Base-by-base conservation (phyloP, 2,329 filamentous ascomycete genomes). In the Fonsecaea erecta region DNA sequence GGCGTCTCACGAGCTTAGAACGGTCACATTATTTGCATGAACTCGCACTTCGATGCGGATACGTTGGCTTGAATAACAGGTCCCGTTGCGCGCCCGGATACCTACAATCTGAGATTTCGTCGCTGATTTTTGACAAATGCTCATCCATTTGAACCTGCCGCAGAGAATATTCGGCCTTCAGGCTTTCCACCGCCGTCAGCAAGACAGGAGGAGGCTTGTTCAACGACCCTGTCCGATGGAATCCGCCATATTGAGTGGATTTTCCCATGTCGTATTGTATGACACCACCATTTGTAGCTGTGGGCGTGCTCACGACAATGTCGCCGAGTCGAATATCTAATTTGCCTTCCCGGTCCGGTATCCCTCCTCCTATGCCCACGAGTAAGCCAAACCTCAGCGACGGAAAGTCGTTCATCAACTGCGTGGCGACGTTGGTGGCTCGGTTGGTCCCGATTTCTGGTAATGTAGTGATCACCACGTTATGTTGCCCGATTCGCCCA, bases 341-440 rank as follows among this genome's bases (percentile, higher is more conserved):
- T 16, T 35, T 26, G 9, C 52, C 40, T 9, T 70, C 60, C 6
- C 63, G 62, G n/a, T 59, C 57, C 1, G 73, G 71, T 24, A 73
- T 65, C 11, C 73, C 73, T 5, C 73, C 71, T 0, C 71, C 73
- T 53, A 74, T 73, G 2, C 73, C 73, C 18, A 75, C 72, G 54
- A 74, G 62, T 11, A 75, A 60, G 2, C 67, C 71, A 62, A 73
- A 73, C 9, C 63, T 68, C 12, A 74, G 58, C 1, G 62, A 67
- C 8, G 40, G 63, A 58, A 74, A 74, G 8, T 67, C 71, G 34
- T 60, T 58, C 9, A 67, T 62, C 62, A 73, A 63, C 8, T 68
- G 62, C 35, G 54, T 67, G 2, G 66, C 70, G 6, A 67, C 66
- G 12, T 46, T 67, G 2, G 71, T 69, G 14, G 73, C 71, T 18